Percentiles rank a stretch among this genome's conserved stretches.
phyloP scores from a whole-genome alignment of 352 stramenopile genomes.

The Globisporangium takayamanum region DNA sequence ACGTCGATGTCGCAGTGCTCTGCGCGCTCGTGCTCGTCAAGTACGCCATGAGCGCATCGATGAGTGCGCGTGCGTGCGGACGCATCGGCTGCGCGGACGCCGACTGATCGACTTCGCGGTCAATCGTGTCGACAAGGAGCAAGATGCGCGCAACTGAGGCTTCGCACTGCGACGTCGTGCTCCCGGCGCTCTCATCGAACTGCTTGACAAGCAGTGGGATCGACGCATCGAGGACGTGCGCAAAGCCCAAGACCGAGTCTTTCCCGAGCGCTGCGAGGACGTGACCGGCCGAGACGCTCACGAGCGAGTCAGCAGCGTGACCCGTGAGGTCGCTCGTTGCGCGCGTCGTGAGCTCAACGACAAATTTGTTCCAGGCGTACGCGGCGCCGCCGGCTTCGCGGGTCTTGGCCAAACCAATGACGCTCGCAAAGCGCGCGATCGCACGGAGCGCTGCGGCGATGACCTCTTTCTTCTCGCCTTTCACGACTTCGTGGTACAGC shows the following conservation, averaged over 20 bases:
- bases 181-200: constrained; percentile 34
- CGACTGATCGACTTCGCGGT: constrained; percentile 79
- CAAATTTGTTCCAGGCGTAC: constrained; percentile 84
- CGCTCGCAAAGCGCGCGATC: constrained; percentile 55
- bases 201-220: constrained; percentile 62
- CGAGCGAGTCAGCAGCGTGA: constrained; percentile 74
- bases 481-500: constrained; percentile 78
- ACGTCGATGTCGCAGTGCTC: constrained; percentile 42
- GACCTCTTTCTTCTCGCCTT: constrained; percentile 80
- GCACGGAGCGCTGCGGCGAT: constrained; percentile 53
- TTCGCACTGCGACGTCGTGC: constrained; percentile 60
- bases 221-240: constrained; percentile 59
- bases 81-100: constrained; percentile 65
- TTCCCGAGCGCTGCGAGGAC: constrained; percentile 62
- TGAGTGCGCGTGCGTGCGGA: constrained; percentile 47
- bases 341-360: constrained; percentile 68
- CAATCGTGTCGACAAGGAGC: constrained; percentile 74
- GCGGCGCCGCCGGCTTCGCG: constrained; percentile 40
- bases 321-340: constrained; percentile 57
- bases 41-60: constrained; percentile 53
- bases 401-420: constrained; percentile 59
- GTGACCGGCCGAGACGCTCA: constrained; percentile 64
- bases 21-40: constrained; percentile 20
- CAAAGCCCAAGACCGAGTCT: constrained; percentile 59
- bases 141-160: constrained; percentile 56